Conservation (phyloP, 1,284 basidiomycete species). For the Schizophyllum amplum region DNA sequence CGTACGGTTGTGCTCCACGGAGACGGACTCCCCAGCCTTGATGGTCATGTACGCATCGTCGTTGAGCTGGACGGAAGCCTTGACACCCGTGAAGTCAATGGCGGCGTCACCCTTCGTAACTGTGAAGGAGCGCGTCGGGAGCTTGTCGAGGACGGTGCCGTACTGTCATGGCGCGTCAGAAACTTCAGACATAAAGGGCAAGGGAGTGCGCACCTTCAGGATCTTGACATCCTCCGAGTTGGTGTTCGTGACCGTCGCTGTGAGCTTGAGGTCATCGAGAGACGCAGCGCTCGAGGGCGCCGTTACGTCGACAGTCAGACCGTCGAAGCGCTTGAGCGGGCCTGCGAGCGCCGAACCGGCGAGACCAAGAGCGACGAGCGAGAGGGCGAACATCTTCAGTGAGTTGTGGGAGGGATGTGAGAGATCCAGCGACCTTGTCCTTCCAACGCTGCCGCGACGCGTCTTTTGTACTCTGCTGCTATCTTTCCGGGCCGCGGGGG, state of each 20-base stretch:
- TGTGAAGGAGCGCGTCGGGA: conserved; percentile 37
- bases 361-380: conserved; percentile 12
- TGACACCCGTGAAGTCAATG: conserved; percentile 34
- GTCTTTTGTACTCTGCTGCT: background rate
- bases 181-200: background rate
- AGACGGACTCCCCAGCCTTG: conserved; percentile 30
- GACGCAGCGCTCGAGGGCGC: conserved; percentile 25
- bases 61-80: conserved; percentile 26
- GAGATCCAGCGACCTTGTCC: background rate
- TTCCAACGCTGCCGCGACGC: background rate
- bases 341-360: conserved; percentile 21
- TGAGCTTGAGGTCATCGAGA: conserved; percentile 30
- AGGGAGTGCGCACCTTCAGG: conserved; percentile 16
- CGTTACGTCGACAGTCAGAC: conserved; percentile 24
- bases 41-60: conserved; percentile 32
- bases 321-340: conserved; percentile 23
- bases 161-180: conserved; percentile 16
- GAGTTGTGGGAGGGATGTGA: background rate
- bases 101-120: conserved; percentile 31
- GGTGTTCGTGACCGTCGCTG: conserved; percentile 30
- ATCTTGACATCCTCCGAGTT: conserved; percentile 30
- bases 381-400: background rate
- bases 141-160: conserved; percentile 34
- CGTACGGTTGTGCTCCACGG: conserved; percentile 30
- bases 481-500: background rate